Evolutionary conservation across 805 yeast species (phyloP), one percentile per base, ranked within the genome.

Genomic region (Brettanomyces anomalus): DNA sequence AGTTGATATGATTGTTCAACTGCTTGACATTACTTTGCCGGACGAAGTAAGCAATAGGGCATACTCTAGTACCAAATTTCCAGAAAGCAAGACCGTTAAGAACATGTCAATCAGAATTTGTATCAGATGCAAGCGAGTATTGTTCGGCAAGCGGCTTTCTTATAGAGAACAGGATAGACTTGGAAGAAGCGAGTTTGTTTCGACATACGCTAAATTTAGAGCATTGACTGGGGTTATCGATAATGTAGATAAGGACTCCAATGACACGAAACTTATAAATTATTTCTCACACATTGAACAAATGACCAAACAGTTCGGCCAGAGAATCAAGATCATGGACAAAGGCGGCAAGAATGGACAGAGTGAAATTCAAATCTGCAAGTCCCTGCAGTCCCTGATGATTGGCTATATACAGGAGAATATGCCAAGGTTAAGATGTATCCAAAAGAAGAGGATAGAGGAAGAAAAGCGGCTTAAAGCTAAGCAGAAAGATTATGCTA

Each of bases 361-460:
- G 13, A 69, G 77, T 38, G 84, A 75, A 51, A 52, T 54, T 33
- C 69, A 60, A 49, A 62, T 72, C 2, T 74, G 74, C 50, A 60
- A 62, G 28, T 76, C 85, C 36, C 72, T 88, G 13, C 74, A 77
- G 53, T 67, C 70, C 26, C 72, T 75, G 20, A 70, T 82, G 2
- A 64, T 81, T 0, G 55, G 67, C 6, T 86, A 76, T 53, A 66
- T 89, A 26, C 94, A 84, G 55, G 77, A 74, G 11, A 75, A 78
- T 43, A 70, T 88, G 62, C 62, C 82, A 8, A 76, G 77, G 4
- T 64, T 85, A 50, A 81, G 85, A 51, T 69, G 71, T 21, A 54
- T 83, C 14, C 87, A 86, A 41, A 56, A 52, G 39, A 50, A 45
- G 2, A 51, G 50, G 38, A 35, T 54, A n/a, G 46, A 48, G 28